phyloP scores from a whole-genome alignment of 352 stramenopile genomes.

The Pythium graminicola region DNA sequence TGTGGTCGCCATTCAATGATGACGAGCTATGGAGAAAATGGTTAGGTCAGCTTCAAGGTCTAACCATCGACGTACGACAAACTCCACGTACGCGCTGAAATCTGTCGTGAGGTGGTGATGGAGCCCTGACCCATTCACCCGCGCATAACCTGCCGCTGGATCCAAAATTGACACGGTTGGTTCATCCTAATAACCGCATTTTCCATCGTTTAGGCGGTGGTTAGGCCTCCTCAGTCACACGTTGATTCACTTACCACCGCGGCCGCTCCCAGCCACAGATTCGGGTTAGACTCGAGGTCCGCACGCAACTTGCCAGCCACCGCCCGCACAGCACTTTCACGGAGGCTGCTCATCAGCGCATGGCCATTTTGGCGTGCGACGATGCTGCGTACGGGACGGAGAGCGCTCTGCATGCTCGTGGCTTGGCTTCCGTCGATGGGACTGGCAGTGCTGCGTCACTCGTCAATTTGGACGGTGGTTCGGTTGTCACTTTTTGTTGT shows the following conservation, averaged over 20 bases:
- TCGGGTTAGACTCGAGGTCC: slow-evolving; percentile 73
- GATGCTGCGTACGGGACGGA: slow-evolving; percentile 20
- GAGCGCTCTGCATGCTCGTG: slow-evolving; percentile 28
- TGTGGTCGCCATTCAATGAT: slow-evolving; percentile 25
- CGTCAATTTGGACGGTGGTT: slow-evolving; percentile 10
- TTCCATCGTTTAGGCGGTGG: neutral
- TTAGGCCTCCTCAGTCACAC: neutral
- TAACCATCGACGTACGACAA: neutral
- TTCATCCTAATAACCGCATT: slow-evolving; percentile 39
- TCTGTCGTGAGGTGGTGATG: slow-evolving; percentile 36
- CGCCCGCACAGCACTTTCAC: slow-evolving; percentile 53
- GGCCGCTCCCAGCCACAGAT: slow-evolving; percentile 72
- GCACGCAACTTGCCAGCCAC: slow-evolving; percentile 50
- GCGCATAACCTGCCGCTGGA: slow-evolving; percentile 53
- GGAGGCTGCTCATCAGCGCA: slow-evolving; percentile 42
- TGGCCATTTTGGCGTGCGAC: slow-evolving; percentile 16
- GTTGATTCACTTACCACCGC: slow-evolving; percentile 49
- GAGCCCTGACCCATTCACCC: slow-evolving; percentile 24
- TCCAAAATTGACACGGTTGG: slow-evolving; percentile 81
- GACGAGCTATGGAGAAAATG: slow-evolving; percentile 10
- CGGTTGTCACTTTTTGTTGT: slow-evolving; percentile 4
- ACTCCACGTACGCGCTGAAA: slow-evolving; percentile 29
- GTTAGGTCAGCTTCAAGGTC: slow-evolving; percentile 1
- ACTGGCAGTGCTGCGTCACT: slow-evolving; percentile 14
- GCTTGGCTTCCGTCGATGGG: neutral